These are phyloP conservation scores for Chenopodium quinoa DNA, from an alignment of 148 eudicot genomes.

Conservation along the genomic window DNA sequence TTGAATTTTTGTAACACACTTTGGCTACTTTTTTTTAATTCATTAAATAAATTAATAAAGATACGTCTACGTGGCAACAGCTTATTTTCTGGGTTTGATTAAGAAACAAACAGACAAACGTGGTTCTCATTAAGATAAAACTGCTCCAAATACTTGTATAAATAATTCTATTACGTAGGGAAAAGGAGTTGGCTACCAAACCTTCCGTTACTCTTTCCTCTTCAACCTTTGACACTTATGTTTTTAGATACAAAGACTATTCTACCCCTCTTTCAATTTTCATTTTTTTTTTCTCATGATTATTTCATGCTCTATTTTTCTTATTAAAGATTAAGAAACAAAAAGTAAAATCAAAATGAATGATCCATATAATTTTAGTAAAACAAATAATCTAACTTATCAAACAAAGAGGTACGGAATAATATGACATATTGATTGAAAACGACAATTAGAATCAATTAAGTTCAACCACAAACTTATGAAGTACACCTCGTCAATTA, in stretches of 20 bases:
- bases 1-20: slow-evolving; percentile 4
- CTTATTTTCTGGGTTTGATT: neutral
- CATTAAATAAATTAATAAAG: too few relatives aligned
- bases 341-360: too few relatives aligned
- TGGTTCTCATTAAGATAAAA: neutral
- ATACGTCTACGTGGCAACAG: too few relatives aligned
- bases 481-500: too few relatives aligned
- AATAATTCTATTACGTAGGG: neutral
- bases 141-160: neutral
- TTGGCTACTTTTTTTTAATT: too few relatives aligned
- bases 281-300: too few relatives aligned
- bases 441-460: too few relatives aligned
- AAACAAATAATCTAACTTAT: too few relatives aligned
- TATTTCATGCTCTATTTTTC: neutral
- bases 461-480: neutral
- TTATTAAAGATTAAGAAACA: too few relatives aligned
- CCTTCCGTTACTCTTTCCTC: slow-evolving; percentile 15
- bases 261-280: neutral
- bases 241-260: neutral
- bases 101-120: neutral
- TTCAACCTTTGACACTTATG: slow-evolving; percentile 12
- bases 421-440: neutral
- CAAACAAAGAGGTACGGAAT: too few relatives aligned
- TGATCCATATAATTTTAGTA: too few relatives aligned
- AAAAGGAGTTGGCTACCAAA: slow-evolving; percentile 29